These are phyloP conservation scores for Paraleonurus japonicus DNA, from an alignment of 257 asterid genomes.

Conservation along the genomic window DNA sequence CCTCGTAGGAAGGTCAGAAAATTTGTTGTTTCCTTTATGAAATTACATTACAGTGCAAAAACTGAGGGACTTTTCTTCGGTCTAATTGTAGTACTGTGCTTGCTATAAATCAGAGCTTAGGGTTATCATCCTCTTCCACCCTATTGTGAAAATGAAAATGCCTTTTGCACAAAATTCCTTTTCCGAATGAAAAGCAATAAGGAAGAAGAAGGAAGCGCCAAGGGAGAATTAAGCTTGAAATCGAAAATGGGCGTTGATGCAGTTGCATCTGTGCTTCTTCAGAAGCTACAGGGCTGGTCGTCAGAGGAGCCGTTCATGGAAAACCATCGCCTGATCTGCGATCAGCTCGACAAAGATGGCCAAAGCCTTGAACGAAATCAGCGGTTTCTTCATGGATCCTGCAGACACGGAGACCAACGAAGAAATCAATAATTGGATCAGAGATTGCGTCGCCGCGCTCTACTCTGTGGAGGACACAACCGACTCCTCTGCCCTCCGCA, in stretches of 20 bases:
- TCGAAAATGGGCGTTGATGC: slow-evolving; percentile 26
- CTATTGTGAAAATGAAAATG: too few species aligned
- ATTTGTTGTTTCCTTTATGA: too few species aligned
- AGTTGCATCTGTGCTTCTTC: slow-evolving; percentile 23
- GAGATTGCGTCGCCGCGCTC: background rate
- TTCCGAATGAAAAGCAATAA: too few species aligned
- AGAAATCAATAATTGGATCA: background rate
- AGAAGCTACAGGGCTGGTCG: slow-evolving; percentile 15
- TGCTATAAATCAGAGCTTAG: too few species aligned
- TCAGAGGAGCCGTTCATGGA: slow-evolving; percentile 11
- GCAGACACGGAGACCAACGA: background rate
- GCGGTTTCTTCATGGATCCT: background rate
- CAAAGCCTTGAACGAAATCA: background rate
- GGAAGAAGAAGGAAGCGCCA: too few species aligned
- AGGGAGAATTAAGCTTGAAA: too few species aligned
- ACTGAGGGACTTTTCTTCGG: too few species aligned
- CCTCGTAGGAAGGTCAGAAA: too few species aligned
- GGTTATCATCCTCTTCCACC: too few species aligned
- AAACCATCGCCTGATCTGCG: background rate
- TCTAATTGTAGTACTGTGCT: too few species aligned
- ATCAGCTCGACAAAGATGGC: slow-evolving; percentile 2
- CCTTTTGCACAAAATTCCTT: too few species aligned
- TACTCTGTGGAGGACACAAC: slow-evolving; percentile 19
- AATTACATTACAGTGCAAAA: too few species aligned
- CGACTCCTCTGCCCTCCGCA: slow-evolving; percentile 17